Evolutionary conservation across 257 asterid genomes (phyloP), one percentile per base, ranked within the genome.

Genomic region (Fraxinus americana): DNA sequence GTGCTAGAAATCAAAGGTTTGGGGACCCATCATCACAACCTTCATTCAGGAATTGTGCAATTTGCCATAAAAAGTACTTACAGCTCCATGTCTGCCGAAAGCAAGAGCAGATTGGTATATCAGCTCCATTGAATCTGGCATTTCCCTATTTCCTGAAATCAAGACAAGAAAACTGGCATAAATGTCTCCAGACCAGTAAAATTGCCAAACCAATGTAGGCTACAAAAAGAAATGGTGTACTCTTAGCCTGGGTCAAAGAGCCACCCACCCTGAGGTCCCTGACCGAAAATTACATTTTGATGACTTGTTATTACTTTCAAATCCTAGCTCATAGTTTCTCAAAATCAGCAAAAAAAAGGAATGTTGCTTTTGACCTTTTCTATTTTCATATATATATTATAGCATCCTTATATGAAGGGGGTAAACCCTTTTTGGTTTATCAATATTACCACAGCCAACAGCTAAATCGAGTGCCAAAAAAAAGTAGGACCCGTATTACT

Each of bases 61-160:
- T 43, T 43, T 11, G 12, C 17, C 8, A 6, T 57, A 57, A 57
- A 57, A 71, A 78, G 72, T 79, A 87, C 96, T 94, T 85, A 94
- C 98, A 35, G 96, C 98, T 36, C 96, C 98, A 54, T 77, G 88
- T 82, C 82, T 88, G 38, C 98, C 98, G 78, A 85, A 76, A 76
- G 85, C 91, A 75, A 94, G 89, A 50, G 98, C 97, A 83, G 90
- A 85, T 78, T 92, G 97, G 81, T 88, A 94, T 81, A 94, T 87
- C 75, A 88, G 78, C 79, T 94, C 98, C 96, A 94, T 94, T 68
- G 98, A 97, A 87, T 94, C 97, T 67, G 97, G 98, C 92, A 94
- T 91, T 87, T 92, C 96, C 75, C 52, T 75, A 70, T 83, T 88
- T 81, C 96, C 98, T 94, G 91, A 78, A 85, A 80, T 68, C 57